Evolutionary conservation across 2,329 filamentous ascomycete species (phyloP).

Genomic region (Emergomyces orientalis): DNA sequence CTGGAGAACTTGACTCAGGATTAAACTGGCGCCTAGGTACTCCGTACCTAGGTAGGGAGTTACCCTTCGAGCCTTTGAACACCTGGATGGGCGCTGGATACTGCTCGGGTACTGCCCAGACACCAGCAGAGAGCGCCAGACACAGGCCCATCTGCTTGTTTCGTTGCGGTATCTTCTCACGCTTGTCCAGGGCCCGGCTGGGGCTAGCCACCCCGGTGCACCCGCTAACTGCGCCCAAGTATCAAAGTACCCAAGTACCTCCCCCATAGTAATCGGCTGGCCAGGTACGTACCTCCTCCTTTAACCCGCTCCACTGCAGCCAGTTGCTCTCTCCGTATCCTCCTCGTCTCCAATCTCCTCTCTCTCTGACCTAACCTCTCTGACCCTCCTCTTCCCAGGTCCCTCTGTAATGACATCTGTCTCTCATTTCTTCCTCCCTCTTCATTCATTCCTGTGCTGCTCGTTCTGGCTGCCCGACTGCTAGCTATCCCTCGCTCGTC

Average conservation of each 20-base stretch:
- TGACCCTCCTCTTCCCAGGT: conserved; percentile 13
- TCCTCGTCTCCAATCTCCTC: neutral
- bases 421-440: neutral
- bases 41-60: neutral
- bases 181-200: neutral
- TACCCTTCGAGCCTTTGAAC: too few relatives aligned
- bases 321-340: neutral
- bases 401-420: conserved; percentile 6
- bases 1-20: too few relatives aligned
- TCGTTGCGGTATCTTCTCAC: neutral
- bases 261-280: neutral
- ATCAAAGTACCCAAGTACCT: neutral
- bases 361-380: conserved; percentile 6
- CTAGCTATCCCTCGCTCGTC: conserved; percentile 13
- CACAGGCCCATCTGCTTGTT: neutral
- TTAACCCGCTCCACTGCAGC: conserved; percentile 5
- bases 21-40: too few relatives aligned
- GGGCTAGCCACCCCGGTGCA: neutral
- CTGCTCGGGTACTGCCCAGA: neutral
- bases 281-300: conserved; percentile 1
- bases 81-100: neutral
- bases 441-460: neutral
- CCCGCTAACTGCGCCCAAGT: neutral
- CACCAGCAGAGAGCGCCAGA: too few relatives aligned
- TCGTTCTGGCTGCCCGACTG: neutral